A percentile compares a stretch with the other conserved stretches of the same genome.
These are phyloP conservation scores for Microdochium nivale DNA, from an alignment of 2,329 filamentous ascomycete species.

Conservation along the genomic window DNA sequence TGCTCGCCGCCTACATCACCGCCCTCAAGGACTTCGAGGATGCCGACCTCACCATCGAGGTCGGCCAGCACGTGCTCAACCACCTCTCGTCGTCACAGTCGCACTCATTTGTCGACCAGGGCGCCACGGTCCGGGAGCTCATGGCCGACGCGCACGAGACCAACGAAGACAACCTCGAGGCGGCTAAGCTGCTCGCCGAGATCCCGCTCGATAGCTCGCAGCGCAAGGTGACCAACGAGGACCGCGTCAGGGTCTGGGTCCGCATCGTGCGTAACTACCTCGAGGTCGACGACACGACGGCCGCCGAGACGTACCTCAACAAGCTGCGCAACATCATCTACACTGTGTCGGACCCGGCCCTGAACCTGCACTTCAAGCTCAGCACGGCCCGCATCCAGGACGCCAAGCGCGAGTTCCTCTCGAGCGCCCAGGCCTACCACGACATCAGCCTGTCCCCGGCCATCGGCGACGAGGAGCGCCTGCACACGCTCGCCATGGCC, in stretches of 20 bases:
- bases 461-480: conserved; percentile 78
- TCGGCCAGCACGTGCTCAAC: conserved; percentile 65
- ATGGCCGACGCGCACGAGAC: conserved; percentile 76
- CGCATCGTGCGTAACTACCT: conserved; percentile 91
- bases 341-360: conserved; percentile 62
- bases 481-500: conserved; percentile 76
- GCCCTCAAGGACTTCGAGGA: conserved; percentile 53
- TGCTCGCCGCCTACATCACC: conserved; percentile 59
- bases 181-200: conserved; percentile 69
- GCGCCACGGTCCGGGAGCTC: conserved; percentile 68
- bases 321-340: conserved; percentile 90
- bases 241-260: conserved; percentile 81
- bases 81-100: conserved; percentile 53
- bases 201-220: conserved; percentile 88
- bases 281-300: conserved; percentile 83
- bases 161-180: conserved; percentile 70
- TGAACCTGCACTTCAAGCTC: conserved; percentile 79
- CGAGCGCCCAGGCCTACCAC: conserved; percentile 82
- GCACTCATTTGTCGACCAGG: conserved; percentile 76
- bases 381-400: conserved; percentile 91
- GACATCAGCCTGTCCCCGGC: conserved; percentile 69
- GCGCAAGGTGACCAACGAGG: conserved; percentile 70
- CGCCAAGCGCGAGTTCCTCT: conserved; percentile 79
- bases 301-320: conserved; percentile 82
- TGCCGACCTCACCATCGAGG: conserved; percentile 62